Evolutionary conservation across 257 asterid species (phyloP), one percentile per base, ranked within the genome.

Genomic region (Plantago major): DNA sequence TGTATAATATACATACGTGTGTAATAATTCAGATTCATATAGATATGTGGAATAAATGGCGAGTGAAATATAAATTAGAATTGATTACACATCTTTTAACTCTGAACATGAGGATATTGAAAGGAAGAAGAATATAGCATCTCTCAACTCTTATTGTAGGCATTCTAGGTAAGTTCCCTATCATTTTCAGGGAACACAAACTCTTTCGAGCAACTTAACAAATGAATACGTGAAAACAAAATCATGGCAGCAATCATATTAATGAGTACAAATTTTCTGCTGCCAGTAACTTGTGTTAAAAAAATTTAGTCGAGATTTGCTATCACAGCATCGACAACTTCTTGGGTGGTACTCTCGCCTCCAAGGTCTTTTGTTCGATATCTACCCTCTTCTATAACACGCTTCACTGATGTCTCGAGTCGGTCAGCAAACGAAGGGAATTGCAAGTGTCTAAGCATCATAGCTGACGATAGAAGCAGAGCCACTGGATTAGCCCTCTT

Each of bases 381-480:
- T 75, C 70, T 77, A 61, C 95, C 96, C 19, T 81, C 88, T 7
- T 87, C 71, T 63, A 89, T 89, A 11, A 89, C 95, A 6, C 82
- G 82, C 73, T 78, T 89, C 72, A 92, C 99, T 0, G 99, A 78
- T 48, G 86, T 86, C 69, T 92, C 99, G 16, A 92, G 77, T 40
- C 99, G 76, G 75, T 89, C 97, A 22, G 97, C 95, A 73, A 92
- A 92, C 26, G 97, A 92, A 66, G 97, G 98, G 33, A 92, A 92
- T 75, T 89, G 98, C 80, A 92, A 67, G 80, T 92, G 98, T 77
- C 97, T 81, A 69, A 92, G 82, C 97, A 93, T 84, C 99, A 93
- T 89, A 11, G 99, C 90, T 11, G 99, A 93, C 16, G 99, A 89
- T 38, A 93, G 92, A 54, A 88, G 91, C 73, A 86, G 62, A 42